Conservation (phyloP, 2,329 filamentous ascomycete genomes). For the Alternaria burnsii region DNA sequence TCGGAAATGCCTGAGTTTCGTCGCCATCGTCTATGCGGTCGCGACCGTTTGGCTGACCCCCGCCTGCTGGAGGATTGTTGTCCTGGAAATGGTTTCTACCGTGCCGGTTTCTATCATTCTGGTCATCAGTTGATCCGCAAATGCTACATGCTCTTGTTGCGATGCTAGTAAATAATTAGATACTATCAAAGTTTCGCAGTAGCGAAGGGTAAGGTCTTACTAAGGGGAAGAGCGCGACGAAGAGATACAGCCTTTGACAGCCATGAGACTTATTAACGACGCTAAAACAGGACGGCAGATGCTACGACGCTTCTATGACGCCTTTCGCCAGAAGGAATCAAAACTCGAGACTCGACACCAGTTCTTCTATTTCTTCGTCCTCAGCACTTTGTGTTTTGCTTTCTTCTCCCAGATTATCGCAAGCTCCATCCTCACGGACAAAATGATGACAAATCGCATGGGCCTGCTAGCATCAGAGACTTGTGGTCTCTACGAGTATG, state of each 20-base stretch:
- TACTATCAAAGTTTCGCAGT: too few relatives aligned
- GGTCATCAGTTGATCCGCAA: not conserved
- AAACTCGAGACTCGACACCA: not conserved
- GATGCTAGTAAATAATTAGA: not conserved
- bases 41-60: not conserved
- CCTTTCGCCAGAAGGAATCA: not conserved
- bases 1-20: not conserved
- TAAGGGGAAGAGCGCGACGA: not conserved
- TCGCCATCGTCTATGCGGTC: not conserved
- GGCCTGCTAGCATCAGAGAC: not conserved
- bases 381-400: not conserved
- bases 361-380: not conserved
- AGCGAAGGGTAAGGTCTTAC: too few relatives aligned
- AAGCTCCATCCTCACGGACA: not conserved
- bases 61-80: not conserved
- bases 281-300: not conserved
- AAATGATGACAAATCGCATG: not conserved
- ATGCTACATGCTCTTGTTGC: not conserved
- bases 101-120: not conserved
- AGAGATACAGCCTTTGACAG: not conserved
- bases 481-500: not conserved
- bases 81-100: not conserved
- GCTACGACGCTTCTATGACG: not conserved
- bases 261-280: not conserved
- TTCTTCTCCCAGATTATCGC: not conserved